phyloP scores from a whole-genome alignment of 2,329 filamentous ascomycete genomes.

The Microcyclosporella mali region DNA sequence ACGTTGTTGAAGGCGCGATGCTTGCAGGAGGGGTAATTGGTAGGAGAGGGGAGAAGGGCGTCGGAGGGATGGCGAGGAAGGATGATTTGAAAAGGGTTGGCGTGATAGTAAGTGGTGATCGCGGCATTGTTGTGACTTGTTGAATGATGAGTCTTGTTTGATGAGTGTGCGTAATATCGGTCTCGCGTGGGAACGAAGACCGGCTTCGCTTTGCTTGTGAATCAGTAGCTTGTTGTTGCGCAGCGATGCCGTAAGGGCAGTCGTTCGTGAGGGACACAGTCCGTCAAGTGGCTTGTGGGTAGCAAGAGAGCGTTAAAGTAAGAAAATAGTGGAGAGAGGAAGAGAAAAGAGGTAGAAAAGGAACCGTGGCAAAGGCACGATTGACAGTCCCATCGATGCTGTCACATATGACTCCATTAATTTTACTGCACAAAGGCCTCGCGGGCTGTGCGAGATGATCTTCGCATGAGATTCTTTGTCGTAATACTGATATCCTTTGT shows the following conservation, averaged over 20 bases:
- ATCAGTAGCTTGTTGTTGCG: neutral
- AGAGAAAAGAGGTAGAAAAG: neutral
- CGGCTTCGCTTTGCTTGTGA: conserved; percentile 18
- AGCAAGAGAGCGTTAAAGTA: neutral
- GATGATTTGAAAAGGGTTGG: conserved; percentile 40
- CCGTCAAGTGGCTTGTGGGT: conserved; percentile 6
- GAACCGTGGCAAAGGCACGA: neutral
- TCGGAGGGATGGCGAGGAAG: conserved; percentile 39
- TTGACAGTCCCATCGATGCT: neutral
- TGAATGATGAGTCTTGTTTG: no score
- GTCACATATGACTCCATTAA: conserved; percentile 4
- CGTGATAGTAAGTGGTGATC: conserved; percentile 28
- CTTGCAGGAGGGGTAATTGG: conserved; percentile 17
- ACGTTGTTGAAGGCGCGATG: conserved; percentile 1
- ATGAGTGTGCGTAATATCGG: no score
- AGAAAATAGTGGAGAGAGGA: neutral
- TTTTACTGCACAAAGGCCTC: conserved; percentile 17
- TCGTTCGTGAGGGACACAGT: conserved; percentile 14
- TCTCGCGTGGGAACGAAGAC: conserved; percentile 15
- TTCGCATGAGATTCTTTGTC: neutral
- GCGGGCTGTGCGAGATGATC: neutral
- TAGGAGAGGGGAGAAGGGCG: conserved; percentile 35
- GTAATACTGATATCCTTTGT: neutral
- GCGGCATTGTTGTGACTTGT: conserved; percentile 21
- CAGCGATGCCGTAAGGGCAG: neutral